Evolutionary conservation across 176 grass and related monocot species (phyloP).

Genomic region (Oryza rufipogon): DNA sequence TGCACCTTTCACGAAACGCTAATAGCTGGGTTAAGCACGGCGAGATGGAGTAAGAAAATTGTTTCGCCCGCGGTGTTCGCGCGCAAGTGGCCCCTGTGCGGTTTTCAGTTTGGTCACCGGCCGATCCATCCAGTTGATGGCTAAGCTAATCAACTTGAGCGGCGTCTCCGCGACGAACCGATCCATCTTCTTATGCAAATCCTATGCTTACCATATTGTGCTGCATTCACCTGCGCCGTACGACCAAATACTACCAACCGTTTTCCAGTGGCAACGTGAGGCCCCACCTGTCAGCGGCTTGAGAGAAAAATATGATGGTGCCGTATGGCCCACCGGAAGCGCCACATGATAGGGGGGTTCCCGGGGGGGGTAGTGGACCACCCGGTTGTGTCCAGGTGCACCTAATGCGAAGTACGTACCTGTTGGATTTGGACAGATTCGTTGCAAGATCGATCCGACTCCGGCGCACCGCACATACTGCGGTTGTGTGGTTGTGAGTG

Average conservation of each 20-base stretch:
- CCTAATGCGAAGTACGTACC: slow-evolving; percentile 11
- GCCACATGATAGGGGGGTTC: not conserved
- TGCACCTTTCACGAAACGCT: not conserved
- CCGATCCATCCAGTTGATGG: not conserved
- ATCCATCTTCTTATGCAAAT: not conserved
- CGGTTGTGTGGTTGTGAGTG: not conserved
- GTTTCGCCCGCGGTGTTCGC: not conserved
- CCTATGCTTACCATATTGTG: not conserved
- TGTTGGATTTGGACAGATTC: not conserved
- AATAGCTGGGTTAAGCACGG: slow-evolving; percentile 4
- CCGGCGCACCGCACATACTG: slow-evolving; percentile 32
- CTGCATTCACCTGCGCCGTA: not conserved
- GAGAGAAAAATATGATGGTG: not conserved
- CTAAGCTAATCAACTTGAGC: not conserved
- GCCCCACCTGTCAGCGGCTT: not conserved
- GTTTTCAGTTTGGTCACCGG: not conserved
- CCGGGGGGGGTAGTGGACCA: not conserved
- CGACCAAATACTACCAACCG: not conserved
- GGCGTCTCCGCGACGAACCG: not conserved
- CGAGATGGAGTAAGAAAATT: not conserved
- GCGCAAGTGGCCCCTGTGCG: not conserved
- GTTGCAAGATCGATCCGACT: slow-evolving; percentile 31
- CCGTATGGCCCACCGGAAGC: not conserved
- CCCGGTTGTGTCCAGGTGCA: slow-evolving; percentile 14
- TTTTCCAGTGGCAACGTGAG: not conserved